Evolutionary conservation across 257 asterid genomes (phyloP).

Genomic region (Salvia splendens): DNA sequence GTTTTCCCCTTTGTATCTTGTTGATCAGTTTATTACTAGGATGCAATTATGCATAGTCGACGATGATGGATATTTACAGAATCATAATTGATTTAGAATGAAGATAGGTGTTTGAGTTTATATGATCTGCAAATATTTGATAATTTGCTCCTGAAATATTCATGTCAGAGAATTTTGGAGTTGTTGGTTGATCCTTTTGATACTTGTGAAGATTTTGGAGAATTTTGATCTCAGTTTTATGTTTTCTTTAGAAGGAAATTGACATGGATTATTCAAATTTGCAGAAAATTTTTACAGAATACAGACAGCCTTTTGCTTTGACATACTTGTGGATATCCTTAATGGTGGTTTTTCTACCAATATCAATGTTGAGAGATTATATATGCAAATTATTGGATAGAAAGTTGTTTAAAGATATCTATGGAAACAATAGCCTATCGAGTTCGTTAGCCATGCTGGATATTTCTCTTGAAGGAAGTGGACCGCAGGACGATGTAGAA

Average conservation of each 20-base stretch:
- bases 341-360: constrained; percentile 71
- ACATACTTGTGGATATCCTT: constrained; percentile 78
- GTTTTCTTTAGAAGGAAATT: constrained; percentile 1
- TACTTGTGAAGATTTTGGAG: background rate
- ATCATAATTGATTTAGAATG: constrained; percentile 12
- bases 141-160: background rate
- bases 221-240: background rate
- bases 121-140: constrained; percentile 19
- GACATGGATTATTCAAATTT: constrained; percentile 23
- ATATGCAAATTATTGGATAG: constrained; percentile 38
- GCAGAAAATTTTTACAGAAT: constrained; percentile 72
- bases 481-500: constrained; percentile 38
- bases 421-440: constrained; percentile 31
- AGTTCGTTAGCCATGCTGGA: constrained; percentile 37
- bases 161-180: background rate
- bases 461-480: constrained; percentile 40
- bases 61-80: background rate
- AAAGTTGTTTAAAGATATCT: constrained; percentile 35
- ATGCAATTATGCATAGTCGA: background rate
- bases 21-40: constrained; percentile 13
- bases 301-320: constrained; percentile 76
- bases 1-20: background rate
- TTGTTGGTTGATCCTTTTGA: background rate
- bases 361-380: constrained; percentile 66
- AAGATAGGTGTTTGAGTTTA: background rate